These are phyloP conservation scores for Trichomonascaceae sp. DNA, from an alignment of 1,139 yeast genomes.

Conservation along the genomic window DNA sequence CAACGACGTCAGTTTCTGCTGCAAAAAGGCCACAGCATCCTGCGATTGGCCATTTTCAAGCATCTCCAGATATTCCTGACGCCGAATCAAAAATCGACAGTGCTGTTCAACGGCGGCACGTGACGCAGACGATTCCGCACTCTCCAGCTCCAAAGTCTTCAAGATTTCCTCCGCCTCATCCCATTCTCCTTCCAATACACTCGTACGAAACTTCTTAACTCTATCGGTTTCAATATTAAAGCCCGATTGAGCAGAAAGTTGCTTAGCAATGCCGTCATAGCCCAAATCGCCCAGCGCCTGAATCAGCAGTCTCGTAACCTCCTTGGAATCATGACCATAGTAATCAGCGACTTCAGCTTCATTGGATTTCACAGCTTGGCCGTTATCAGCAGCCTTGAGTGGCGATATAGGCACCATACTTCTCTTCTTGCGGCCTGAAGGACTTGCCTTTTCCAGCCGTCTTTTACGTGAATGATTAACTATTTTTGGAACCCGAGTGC, in stretches of 20 bases:
- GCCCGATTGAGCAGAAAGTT: slow-evolving; percentile 40
- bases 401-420: slow-evolving; percentile 7
- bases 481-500: slow-evolving; percentile 1
- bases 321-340: slow-evolving; percentile 33
- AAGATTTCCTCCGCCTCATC: slow-evolving; percentile 36
- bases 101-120: slow-evolving; percentile 20
- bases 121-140: neutral
- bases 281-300: slow-evolving; percentile 48
- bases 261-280: slow-evolving; percentile 35
- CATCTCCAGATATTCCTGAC: slow-evolving; percentile 32
- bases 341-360: neutral
- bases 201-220: slow-evolving; percentile 37
- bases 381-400: slow-evolving; percentile 2
- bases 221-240: slow-evolving; percentile 31
- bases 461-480: slow-evolving; percentile 3
- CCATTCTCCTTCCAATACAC: slow-evolving; percentile 41
- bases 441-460: neutral
- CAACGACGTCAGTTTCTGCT: slow-evolving; percentile 25
- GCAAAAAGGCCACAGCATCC: slow-evolving; percentile 40
- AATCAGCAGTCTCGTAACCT: slow-evolving; percentile 44
- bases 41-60: slow-evolving; percentile 28
- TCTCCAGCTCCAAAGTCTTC: slow-evolving; percentile 26
- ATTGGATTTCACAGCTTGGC: neutral
- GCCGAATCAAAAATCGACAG: slow-evolving; percentile 28
- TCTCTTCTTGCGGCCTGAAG: neutral